Evolutionary conservation across 2,329 filamentous ascomycete genomes (phyloP).

Genomic region (Diaporthe sp.): DNA sequence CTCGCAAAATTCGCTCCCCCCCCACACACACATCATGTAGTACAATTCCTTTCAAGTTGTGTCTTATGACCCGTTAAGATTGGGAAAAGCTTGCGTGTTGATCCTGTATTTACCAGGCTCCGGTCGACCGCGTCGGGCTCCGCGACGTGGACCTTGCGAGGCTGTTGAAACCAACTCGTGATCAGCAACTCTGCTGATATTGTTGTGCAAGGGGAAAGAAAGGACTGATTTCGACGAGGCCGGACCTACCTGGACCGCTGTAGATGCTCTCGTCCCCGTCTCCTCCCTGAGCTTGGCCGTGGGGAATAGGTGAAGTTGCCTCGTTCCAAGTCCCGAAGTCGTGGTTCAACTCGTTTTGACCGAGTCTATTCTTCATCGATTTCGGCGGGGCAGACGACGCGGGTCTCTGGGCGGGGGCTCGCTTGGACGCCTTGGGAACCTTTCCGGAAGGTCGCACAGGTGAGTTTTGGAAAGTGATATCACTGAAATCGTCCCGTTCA

Average conservation of each 20-base stretch:
- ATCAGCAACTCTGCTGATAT: neutral
- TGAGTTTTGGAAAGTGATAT: neutral
- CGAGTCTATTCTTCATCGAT: neutral
- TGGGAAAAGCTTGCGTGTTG: neutral
- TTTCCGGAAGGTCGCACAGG: neutral
- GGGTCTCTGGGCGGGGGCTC: neutral
- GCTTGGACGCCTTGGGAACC: neutral
- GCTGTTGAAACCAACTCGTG: neutral
- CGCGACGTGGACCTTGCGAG: neutral
- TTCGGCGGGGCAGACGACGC: neutral
- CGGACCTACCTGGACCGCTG: neutral
- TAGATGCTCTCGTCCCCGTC: neutral
- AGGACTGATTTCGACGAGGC: neutral
- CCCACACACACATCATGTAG: neutral
- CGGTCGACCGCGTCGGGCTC: neutral
- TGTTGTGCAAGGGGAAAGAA: neutral
- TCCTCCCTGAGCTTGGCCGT: neutral
- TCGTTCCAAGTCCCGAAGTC: neutral
- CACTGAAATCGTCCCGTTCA: neutral
- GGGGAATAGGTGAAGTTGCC: neutral
- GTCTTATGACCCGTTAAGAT: neutral
- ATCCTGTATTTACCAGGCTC: neutral
- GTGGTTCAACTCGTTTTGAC: neutral
- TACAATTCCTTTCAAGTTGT: neutral
- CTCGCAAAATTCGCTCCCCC: neutral